Base-by-base conservation (phyloP, 805 yeast species). In the Maudiozyma turicensis region DNA sequence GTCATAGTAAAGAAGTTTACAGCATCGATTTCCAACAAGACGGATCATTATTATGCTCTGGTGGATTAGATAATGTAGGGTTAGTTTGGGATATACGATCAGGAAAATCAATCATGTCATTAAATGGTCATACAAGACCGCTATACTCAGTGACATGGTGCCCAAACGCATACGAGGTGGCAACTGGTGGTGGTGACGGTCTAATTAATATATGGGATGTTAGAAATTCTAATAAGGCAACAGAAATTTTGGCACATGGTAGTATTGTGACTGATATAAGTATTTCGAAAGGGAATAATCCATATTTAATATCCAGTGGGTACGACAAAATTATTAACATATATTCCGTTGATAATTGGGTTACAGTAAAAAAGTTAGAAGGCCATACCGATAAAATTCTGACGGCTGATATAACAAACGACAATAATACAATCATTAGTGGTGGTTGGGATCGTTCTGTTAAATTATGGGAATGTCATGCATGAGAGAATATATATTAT, bases 361-460 rank as follows among this genome's bases (percentile, higher is more conserved):
- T 72, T 3, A 68, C 73, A 13, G 59, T 80, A 20, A 73, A 72
- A 33, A 69, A 78, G 3, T 64, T 89, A 40, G 65, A 70, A 44
- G 81, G 76, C 8, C 82, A 81, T 33, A 73, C 74, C 6, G 95
- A 86, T 51, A 82, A 84, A 57, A 78, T 87, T 3, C 78, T 89
- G 82, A 69, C 82, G 49, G 75, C 84, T 44, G 95, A 85, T 59
- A 57, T 83, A 1, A 60, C 73, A 9, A 48, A 54, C 0, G 69
- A 72, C 48, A 75, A 74, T 7, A 56, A 67, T 7, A 58, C 51
- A 34, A 65, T 89, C 1, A 74, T 78, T 1, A 76, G 84, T 43
- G 75, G 86, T 45, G 90, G 95, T 20, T 89, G 95, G 95, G 96
- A 89, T 61, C 73, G 93, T 48, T 73, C 86, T 6, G 73, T 88